Evolutionary conservation across 257 asterid genomes (phyloP), one percentile per base, ranked within the genome.

Genomic region (Thymus mandschuricus): DNA sequence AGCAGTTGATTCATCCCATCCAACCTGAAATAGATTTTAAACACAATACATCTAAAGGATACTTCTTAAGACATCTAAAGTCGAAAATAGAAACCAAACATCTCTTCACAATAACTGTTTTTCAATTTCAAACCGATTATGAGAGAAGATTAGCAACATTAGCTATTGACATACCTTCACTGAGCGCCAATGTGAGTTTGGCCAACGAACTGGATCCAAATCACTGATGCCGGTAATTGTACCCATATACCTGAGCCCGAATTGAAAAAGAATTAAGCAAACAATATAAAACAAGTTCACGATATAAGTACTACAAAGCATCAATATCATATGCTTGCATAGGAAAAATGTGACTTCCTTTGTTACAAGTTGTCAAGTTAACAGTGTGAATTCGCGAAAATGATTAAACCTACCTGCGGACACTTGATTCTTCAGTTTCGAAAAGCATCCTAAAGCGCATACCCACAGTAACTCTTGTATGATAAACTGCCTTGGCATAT

Each of bases 1-100:
- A 8, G 98, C 96, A 68, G 97, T 92, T 71, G 98, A 92, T 79
- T 92, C 98, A 78, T 92, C 98, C 98, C 98, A 90, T 45, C 98
- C 98, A 43, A 92, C 97, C 98, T 92, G 86, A 81, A 81, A 10
- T 56, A 68, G 56, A 46, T 35, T 35, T 35, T 35, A 69, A 44
- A 64, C 29, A 44, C 8, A 7, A 10, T 44, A 44, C 49, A 44
- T 10, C 49, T 9, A 44, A 2, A 56, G 46, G 15, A 65, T 21
- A 7, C 12, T 8, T 28, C 38, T 56, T 29, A 35, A 66, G 3
- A 43, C 31, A 27, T 15, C 41, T 44, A 41, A 62, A 15, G 54
- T 27, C 3, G n/a, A 8, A 3, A 27, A 63, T 3, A 8, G 30
- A 11, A 29, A 12, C 33, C 35, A 38, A 67, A 48, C 78, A 46